Percentiles rank a stretch among this genome's conserved stretches.
These are phyloP conservation scores for Wallacemonas sp. DNA, from an alignment of 208 protist species.

Conservation along the genomic window DNA sequence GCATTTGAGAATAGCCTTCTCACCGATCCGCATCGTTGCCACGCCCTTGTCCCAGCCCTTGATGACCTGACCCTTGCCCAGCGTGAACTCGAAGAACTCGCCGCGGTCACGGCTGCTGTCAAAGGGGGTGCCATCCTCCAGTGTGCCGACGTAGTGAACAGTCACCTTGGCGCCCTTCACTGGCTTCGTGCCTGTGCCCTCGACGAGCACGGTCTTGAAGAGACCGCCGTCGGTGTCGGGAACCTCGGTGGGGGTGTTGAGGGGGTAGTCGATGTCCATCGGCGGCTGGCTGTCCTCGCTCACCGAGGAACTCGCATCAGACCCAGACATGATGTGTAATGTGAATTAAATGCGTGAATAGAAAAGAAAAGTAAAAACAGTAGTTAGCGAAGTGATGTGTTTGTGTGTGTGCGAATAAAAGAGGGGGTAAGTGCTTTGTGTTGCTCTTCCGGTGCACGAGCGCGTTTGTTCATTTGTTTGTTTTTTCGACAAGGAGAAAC, in stretches of 20 bases:
- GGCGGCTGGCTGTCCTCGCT: conserved; percentile 68
- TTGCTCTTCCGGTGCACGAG: too few species aligned
- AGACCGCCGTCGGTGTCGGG: conserved; percentile 68
- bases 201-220: conserved; percentile 81
- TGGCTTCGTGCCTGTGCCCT: conserved; percentile 61
- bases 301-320: conserved; percentile 9
- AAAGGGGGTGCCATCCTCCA: conserved; percentile 85
- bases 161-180: conserved; percentile 80
- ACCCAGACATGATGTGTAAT: conserved; percentile 14
- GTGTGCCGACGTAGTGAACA: conserved; percentile 90
- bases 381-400: background rate
- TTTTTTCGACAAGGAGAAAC: conserved; percentile 6
- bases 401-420: background rate
- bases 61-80: conserved; percentile 90
- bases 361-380: conserved; percentile 13
- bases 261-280: conserved; percentile 70
- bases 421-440: conserved; percentile 4
- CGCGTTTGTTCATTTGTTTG: too few species aligned
- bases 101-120: conserved; percentile 88
- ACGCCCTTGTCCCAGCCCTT: conserved; percentile 92
- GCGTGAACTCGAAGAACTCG: conserved; percentile 82
- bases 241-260: conserved; percentile 68
- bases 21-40: conserved; percentile 86
- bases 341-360: background rate
- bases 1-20: conserved; percentile 77